Evolutionary conservation across 768 basidiomycete species (phyloP), one percentile per base, ranked within the genome.

Genomic region (Tremella mesenterica): DNA sequence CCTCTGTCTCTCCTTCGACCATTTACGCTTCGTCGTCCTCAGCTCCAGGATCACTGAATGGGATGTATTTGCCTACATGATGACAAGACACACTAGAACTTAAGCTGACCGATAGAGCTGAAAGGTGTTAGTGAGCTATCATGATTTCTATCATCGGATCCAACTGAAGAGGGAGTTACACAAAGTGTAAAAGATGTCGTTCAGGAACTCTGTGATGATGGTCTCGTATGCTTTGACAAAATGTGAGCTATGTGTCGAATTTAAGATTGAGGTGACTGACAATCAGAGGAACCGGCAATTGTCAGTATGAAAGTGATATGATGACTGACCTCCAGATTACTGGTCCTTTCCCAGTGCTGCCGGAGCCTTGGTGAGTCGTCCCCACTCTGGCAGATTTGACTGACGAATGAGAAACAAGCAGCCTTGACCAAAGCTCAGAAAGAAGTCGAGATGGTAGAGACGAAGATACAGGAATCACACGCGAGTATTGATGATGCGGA

Each of bases 321-420:
- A 7, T 3, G 23, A n/a, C 51, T 38, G 71, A 62, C 62, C 60
- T 31, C 18, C 56, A 92, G 90, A 92, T 74, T 93, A 88, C 72
- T 95, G 91, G 91, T 87, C 87, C 65, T 93, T 95, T 70, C 90
- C 90, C 14, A 90, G 88, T 1, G 87, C 91, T 54, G 81, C 82
- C 43, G 89, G 90, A 3, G 81, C 84, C 7, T 78, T 83, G 64
- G 90, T 90, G 33, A 59, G 69, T 55, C 47, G 33, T 18, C 8
- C 38, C 8, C 14, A n/a, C 38, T 16, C 14, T 8, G 38, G 38
- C n/a, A 41, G 6, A 41, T 5, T 18, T n/a, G n/a, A 41, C n/a
- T 23, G n/a, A 23, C n/a, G 4, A 4, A 5, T 4, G 29, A 72
- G 69, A 70, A 69, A 64, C 60, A 64, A 59, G 61, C 58, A 13